phyloP scores from a whole-genome alignment of 805 yeast genomes.

The Candida endomychidarum region DNA sequence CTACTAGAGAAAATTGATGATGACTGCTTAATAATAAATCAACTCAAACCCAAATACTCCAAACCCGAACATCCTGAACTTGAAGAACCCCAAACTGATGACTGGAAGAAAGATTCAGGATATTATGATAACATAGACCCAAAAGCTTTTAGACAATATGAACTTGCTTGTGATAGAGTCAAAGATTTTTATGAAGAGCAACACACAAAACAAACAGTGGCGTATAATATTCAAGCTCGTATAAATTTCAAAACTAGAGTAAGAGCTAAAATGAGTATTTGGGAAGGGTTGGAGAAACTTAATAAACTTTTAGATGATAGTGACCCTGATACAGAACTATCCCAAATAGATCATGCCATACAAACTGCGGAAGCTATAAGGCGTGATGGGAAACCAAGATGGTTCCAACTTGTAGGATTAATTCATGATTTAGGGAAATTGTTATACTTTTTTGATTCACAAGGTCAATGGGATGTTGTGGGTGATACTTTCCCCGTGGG shows the following conservation, averaged over 20 bases:
- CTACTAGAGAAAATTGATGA: constrained; percentile 29
- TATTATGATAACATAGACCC: constrained; percentile 34
- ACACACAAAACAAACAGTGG: constrained; percentile 69
- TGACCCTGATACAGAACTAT: constrained; percentile 73
- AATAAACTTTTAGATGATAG: constrained; percentile 67
- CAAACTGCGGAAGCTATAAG: constrained; percentile 77
- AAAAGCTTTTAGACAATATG: constrained; percentile 60
- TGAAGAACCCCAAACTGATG: constrained; percentile 6
- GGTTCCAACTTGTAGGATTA: constrained; percentile 75
- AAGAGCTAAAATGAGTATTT: constrained; percentile 64
- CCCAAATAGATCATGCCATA: constrained; percentile 73
- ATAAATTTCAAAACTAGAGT: constrained; percentile 68
- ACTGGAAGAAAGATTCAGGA: constrained; percentile 30
- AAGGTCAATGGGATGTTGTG: constrained; percentile 80
- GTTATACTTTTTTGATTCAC: constrained; percentile 65
- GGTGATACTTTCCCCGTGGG: constrained; percentile 81
- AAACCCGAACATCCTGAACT: constrained; percentile 3
- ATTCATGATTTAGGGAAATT: constrained; percentile 73
- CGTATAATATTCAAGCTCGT: constrained; percentile 68
- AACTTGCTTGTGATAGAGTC: constrained; percentile 66
- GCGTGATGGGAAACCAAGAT: constrained; percentile 64
- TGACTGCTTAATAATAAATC: constrained; percentile 25
- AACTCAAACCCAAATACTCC: constrained; percentile 18
- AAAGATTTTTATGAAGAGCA: constrained; percentile 66
- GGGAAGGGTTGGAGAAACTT: constrained; percentile 67